These are phyloP conservation scores for Aquilaria agallochum DNA, from an alignment of 441 rosid genomes.

Conservation along the genomic window DNA sequence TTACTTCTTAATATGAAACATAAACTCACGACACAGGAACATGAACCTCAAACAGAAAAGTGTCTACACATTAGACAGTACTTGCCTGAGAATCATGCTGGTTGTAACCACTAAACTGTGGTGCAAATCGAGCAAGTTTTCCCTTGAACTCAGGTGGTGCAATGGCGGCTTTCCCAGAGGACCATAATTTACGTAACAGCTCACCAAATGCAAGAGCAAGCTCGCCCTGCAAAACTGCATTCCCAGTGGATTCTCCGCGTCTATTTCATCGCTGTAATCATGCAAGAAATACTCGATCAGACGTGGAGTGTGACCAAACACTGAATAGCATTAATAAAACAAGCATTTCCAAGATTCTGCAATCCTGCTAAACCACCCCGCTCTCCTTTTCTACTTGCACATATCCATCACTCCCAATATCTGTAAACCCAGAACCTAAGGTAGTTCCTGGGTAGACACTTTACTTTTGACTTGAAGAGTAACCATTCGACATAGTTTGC, in stretches of 20 bases:
- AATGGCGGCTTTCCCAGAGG: slow-evolving; percentile 38
- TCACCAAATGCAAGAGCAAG: slow-evolving; percentile 66
- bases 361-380: slow-evolving; percentile 60
- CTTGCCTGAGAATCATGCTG: slow-evolving; percentile 78
- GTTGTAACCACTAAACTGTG: slow-evolving; percentile 68
- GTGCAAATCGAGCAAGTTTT: slow-evolving; percentile 67
- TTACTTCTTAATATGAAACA: too few species aligned
- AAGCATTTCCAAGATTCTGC: slow-evolving; percentile 68
- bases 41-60: too few species aligned
- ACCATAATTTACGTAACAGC: slow-evolving; percentile 56
- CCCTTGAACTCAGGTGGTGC: slow-evolving; percentile 57
- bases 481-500: slow-evolving; percentile 41
- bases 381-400: slow-evolving; percentile 41
- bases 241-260: slow-evolving; percentile 56
- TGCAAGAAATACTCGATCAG: slow-evolving; percentile 53
- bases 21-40: too few species aligned
- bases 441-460: slow-evolving; percentile 39
- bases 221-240: slow-evolving; percentile 65
- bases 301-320: slow-evolving; percentile 66
- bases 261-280: slow-evolving; percentile 52
- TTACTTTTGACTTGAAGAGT: slow-evolving; percentile 31
- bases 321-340: slow-evolving; percentile 69
- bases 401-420: slow-evolving; percentile 25
- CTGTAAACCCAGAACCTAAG: slow-evolving; percentile 24
- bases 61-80: neutral